Evolutionary conservation across 2,329 filamentous ascomycete species (phyloP).

Genomic region (Thermothelomyces thermophilus): DNA sequence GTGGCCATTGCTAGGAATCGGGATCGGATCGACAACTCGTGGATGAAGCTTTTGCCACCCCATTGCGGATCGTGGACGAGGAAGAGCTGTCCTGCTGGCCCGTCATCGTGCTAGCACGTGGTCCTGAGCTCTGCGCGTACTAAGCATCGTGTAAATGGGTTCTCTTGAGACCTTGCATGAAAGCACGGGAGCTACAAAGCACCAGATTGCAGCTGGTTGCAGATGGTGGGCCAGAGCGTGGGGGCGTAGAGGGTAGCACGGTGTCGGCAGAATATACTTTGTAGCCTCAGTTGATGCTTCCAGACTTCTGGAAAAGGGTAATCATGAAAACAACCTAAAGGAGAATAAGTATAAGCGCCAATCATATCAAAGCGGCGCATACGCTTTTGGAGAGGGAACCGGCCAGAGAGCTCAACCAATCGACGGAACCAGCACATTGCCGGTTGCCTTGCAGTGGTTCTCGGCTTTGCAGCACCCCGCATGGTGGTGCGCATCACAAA

Average conservation of each 20-base stretch:
- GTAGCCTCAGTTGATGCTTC: not conserved
- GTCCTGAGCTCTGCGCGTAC: not conserved
- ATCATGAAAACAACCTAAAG: not conserved
- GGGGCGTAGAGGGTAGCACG: not conserved
- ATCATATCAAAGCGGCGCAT: too few species aligned
- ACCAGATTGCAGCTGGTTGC: constrained; percentile 1
- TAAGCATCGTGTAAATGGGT: not conserved
- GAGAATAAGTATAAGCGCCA: too few species aligned
- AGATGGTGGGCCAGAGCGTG: not conserved
- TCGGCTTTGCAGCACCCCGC: too few species aligned
- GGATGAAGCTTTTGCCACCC: not conserved
- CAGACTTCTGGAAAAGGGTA: not conserved
- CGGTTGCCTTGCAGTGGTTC: too few species aligned
- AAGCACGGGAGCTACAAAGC: not conserved
- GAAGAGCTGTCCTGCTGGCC: not conserved
- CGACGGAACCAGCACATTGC: too few species aligned
- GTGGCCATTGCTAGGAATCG: not conserved
- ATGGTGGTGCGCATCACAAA: too few species aligned
- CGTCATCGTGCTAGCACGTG: not conserved
- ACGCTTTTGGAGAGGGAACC: too few species aligned
- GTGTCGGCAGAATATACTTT: not conserved
- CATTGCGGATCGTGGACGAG: not conserved
- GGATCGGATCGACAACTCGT: not conserved
- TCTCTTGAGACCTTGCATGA: too few species aligned
- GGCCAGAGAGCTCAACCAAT: too few species aligned